Percentiles rank a stretch among this genome's conserved stretches.
Evolutionary conservation across 768 basidiomycete species (phyloP).

Genomic region (Cystobasidium ongulense): DNA sequence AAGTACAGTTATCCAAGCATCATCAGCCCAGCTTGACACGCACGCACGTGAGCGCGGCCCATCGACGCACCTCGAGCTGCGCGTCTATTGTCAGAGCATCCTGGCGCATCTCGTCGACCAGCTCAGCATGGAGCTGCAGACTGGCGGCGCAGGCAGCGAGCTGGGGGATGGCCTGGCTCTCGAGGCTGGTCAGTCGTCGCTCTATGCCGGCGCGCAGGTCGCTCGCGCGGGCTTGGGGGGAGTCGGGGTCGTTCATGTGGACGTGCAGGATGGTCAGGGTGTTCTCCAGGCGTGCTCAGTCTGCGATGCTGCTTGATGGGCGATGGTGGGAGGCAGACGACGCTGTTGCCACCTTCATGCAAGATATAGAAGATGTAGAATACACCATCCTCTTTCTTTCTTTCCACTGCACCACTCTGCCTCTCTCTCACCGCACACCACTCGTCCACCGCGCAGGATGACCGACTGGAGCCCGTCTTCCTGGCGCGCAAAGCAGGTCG

Average conservation of each 20-base stretch:
- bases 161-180: neutral
- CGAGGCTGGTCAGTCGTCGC: neutral
- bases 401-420: no score
- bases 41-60: neutral
- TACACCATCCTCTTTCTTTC: no score
- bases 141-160: conserved; percentile 1
- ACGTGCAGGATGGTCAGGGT: no score
- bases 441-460: no score
- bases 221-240: neutral
- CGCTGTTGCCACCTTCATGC: no score
- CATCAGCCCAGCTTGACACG: no score
- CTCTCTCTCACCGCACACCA: no score
- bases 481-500: conserved; percentile 68
- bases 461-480: conserved; percentile 62
- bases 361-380: no score
- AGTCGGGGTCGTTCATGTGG: no score
- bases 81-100: neutral
- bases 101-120: neutral
- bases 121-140: conserved; percentile 4
- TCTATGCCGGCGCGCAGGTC: conserved; percentile 2
- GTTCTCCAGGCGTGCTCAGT: no score
- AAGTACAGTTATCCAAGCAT: neutral
- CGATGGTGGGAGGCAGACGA: no score
- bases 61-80: conserved; percentile 9
- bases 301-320: no score